phyloP scores from a whole-genome alignment of 805 yeast species.

The Blastobotrys attinorum region DNA sequence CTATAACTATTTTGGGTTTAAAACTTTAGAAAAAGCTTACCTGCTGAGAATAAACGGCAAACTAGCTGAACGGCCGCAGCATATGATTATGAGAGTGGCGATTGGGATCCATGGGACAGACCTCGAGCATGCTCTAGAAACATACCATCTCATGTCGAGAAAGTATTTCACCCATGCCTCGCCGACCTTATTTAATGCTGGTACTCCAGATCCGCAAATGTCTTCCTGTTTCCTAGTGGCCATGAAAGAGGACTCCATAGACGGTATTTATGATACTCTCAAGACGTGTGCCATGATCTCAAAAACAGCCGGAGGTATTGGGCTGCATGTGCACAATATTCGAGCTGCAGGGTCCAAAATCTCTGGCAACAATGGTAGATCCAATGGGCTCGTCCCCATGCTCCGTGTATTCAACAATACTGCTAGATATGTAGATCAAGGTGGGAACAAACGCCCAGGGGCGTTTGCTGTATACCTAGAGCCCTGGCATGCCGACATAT shows the following conservation, averaged over 20 bases:
- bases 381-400: conserved; percentile 90
- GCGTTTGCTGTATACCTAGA: conserved; percentile 88
- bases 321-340: conserved; percentile 78
- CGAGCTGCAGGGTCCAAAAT: conserved; percentile 77
- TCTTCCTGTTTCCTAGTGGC: conserved; percentile 87
- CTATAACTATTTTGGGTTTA: conserved; percentile 78
- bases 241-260: conserved; percentile 86
- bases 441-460: conserved; percentile 95
- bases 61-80: conserved; percentile 82
- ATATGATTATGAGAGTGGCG: conserved; percentile 77
- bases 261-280: conserved; percentile 83
- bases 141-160: conserved; percentile 75
- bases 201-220: conserved; percentile 69
- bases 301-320: conserved; percentile 91
- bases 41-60: conserved; percentile 48
- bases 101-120: conserved; percentile 74
- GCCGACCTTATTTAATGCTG: conserved; percentile 88
- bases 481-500: conserved; percentile 92
- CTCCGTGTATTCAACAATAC: conserved; percentile 86
- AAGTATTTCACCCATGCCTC: conserved; percentile 87
- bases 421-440: conserved; percentile 93
- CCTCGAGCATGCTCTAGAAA: conserved; percentile 55
- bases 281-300: conserved; percentile 82
- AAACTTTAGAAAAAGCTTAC: conserved; percentile 76
- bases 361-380: conserved; percentile 78